Evolutionary conservation across 2,329 filamentous ascomycete genomes (phyloP).

Genomic region (Sporothrix globosa): DNA sequence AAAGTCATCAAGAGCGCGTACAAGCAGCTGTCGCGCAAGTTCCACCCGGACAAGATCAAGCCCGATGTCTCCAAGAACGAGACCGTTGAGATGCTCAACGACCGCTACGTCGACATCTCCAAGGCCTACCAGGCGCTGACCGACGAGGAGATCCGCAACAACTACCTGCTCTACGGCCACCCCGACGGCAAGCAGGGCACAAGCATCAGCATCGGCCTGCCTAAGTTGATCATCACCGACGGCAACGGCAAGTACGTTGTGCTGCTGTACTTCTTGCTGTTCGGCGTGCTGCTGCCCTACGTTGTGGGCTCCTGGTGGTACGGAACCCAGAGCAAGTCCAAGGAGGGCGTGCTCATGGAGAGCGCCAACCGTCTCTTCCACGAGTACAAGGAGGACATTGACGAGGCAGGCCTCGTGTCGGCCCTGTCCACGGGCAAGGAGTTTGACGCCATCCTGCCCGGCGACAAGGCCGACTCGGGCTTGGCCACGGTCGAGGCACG

Average conservation of each 20-base stretch:
- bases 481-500: conserved; percentile 82
- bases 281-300: conserved; percentile 90
- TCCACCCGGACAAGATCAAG: conserved; percentile 89
- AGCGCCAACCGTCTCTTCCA: conserved; percentile 94
- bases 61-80: conserved; percentile 86
- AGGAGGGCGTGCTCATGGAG: conserved; percentile 89
- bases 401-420: conserved; percentile 76
- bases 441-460: conserved; percentile 74
- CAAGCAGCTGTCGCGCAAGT: conserved; percentile 79
- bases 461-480: conserved; percentile 77
- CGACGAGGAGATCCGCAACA: conserved; percentile 95
- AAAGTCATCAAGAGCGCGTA: conserved; percentile 92
- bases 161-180: conserved; percentile 93
- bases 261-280: conserved; percentile 81
- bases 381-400: conserved; percentile 84
- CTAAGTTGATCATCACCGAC: conserved; percentile 88
- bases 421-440: conserved; percentile 86
- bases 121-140: conserved; percentile 98
- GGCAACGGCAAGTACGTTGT: conserved; percentile 96
- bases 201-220: conserved; percentile 95
- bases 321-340: conserved; percentile 87
- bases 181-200: conserved; percentile 98
- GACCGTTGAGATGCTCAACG: conserved; percentile 80
- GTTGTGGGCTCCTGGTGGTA: conserved; percentile 99
- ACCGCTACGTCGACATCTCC: conserved; percentile 89